These are phyloP conservation scores for Aspergillus hortae DNA, from an alignment of 2,329 filamentous ascomycete genomes.

Conservation along the genomic window DNA sequence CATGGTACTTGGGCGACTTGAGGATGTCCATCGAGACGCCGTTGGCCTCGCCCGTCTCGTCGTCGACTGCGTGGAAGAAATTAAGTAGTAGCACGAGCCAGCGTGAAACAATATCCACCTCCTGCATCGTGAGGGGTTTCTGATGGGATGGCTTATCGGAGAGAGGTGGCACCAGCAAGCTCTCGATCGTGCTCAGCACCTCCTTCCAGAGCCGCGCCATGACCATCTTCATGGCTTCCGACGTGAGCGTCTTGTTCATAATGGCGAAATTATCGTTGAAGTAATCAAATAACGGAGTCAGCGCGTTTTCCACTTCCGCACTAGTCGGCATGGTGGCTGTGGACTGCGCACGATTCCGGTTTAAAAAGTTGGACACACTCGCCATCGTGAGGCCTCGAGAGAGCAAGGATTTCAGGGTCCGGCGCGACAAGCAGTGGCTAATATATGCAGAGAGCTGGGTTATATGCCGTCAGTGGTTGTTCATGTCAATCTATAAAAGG, in stretches of 20 bases:
- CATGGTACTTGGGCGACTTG: conserved; percentile 97
- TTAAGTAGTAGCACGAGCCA: conserved; percentile 88
- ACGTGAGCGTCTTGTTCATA: conserved; percentile 94
- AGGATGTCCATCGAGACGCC: conserved; percentile 88
- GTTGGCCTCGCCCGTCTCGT: conserved; percentile 74
- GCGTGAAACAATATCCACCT: conserved; percentile 90
- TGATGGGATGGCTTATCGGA: conserved; percentile 92
- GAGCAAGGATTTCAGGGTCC: conserved; percentile 71
- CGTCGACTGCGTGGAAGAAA: conserved; percentile 93
- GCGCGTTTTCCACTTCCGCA: conserved; percentile 72
- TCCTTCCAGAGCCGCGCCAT: conserved; percentile 99
- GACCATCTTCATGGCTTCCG: conserved; percentile 95
- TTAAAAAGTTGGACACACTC: conserved; percentile 67
- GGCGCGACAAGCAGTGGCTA: conserved; percentile 77
- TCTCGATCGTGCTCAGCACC: conserved; percentile 86
- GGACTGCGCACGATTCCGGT: conserved; percentile 48
- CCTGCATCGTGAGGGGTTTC: conserved; percentile 75
- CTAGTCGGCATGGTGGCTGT: conserved; percentile 58
- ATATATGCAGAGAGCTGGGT: conserved; percentile 84
- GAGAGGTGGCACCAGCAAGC: conserved; percentile 83
- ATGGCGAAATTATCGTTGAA: conserved; percentile 99
- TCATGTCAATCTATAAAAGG: no score
- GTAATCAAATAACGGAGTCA: conserved; percentile 84
- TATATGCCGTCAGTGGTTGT: conserved; percentile 1
- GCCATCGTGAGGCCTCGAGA: conserved; percentile 70